These are phyloP conservation scores for Fraxinus quadrangulata DNA, from an alignment of 257 asterid genomes.

Conservation along the genomic window DNA sequence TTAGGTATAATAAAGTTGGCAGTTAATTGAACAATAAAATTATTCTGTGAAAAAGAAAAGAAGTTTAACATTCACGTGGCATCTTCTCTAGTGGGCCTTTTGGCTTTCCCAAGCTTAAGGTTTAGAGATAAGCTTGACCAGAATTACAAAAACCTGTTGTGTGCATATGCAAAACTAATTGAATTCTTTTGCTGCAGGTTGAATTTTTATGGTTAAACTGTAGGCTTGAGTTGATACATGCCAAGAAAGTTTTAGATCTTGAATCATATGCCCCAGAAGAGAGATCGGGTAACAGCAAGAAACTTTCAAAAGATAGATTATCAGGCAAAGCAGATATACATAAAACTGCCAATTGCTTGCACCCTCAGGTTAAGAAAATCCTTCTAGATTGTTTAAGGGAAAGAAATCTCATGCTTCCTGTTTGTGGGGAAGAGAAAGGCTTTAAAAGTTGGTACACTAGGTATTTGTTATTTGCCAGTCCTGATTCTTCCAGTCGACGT, in stretches of 20 bases:
- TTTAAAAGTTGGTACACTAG: slow-evolving; percentile 43
- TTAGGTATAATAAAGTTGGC: background rate
- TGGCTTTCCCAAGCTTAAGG: slow-evolving; percentile 2
- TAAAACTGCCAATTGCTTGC: slow-evolving; percentile 32
- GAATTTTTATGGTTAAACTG: slow-evolving; percentile 59
- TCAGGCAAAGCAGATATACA: slow-evolving; percentile 32
- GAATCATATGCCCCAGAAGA: slow-evolving; percentile 35
- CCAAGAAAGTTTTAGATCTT: slow-evolving; percentile 52
- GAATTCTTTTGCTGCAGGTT: slow-evolving; percentile 60
- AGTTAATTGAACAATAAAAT: background rate
- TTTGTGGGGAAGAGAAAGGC: slow-evolving; percentile 44
- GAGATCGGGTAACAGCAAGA: slow-evolving; percentile 27
- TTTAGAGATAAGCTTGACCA: background rate
- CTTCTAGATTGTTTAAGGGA: slow-evolving; percentile 60
- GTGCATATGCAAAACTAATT: slow-evolving; percentile 24
- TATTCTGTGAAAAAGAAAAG: background rate
- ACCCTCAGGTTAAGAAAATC: slow-evolving; percentile 57
- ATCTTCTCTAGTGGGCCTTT: background rate
- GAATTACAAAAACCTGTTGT: background rate
- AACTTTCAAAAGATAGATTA: slow-evolving; percentile 30
- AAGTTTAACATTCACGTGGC: slow-evolving; percentile 13
- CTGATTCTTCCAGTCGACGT: slow-evolving; percentile 53
- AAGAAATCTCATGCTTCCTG: slow-evolving; percentile 43
- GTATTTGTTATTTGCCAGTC: slow-evolving; percentile 33
- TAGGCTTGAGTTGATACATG: slow-evolving; percentile 53